A percentile compares a stretch with the other conserved stretches of the same genome.
phyloP scores from a whole-genome alignment of 2,329 filamentous ascomycete species.

The Cryoendolithus antarcticus region DNA sequence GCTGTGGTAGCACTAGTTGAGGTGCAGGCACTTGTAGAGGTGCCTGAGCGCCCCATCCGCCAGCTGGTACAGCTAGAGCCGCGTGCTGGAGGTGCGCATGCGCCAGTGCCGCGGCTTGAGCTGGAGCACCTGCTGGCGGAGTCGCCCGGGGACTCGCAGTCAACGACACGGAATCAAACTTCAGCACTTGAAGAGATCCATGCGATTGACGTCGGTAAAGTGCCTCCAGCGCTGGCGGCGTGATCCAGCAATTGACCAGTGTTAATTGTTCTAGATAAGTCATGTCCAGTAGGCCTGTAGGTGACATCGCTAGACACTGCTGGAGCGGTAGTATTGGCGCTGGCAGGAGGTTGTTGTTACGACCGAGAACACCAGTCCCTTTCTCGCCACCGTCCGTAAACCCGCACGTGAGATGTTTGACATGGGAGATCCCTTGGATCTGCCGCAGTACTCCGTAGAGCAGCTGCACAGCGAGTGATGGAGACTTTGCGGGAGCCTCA shows the following conservation, averaged over 20 bases:
- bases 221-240: slow-evolving; percentile 44
- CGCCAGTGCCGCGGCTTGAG: no score
- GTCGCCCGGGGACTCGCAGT: slow-evolving; percentile 28
- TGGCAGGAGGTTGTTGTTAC: slow-evolving; percentile 51
- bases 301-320: slow-evolving; percentile 7
- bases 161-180: slow-evolving; percentile 53
- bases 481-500: slow-evolving; percentile 36
- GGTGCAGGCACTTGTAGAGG: no score
- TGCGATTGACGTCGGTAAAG: slow-evolving; percentile 31
- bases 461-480: slow-evolving; percentile 38
- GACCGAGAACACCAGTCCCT: slow-evolving; percentile 46
- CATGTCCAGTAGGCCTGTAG: slow-evolving; percentile 25
- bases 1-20: no score
- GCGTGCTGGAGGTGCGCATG: no score
- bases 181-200: slow-evolving; percentile 38
- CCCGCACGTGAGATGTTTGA: slow-evolving; percentile 51
- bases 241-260: slow-evolving; percentile 57
- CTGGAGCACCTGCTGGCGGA: no score
- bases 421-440: slow-evolving; percentile 34
- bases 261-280: slow-evolving; percentile 47
- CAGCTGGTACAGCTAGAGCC: no score
- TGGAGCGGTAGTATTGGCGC: slow-evolving; percentile 38
- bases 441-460: slow-evolving; percentile 40
- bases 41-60: no score
- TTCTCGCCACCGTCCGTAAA: slow-evolving; percentile 59